phyloP scores from a whole-genome alignment of 768 basidiomycete genomes.

The Cystobasidium onofrii region DNA sequence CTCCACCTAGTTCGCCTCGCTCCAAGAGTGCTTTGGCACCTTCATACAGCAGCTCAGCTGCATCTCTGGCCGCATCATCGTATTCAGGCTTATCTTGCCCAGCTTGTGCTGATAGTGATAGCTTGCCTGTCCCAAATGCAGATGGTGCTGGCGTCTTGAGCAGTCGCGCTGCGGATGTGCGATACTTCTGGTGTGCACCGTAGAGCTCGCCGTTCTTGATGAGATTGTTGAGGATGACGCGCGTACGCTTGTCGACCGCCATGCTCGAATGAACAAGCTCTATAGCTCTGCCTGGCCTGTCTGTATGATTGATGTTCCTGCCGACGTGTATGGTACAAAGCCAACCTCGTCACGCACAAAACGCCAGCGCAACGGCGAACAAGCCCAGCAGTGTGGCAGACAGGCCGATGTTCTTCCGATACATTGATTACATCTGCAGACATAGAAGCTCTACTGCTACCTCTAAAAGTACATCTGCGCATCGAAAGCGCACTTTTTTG shows the following conservation, averaged over 20 bases:
- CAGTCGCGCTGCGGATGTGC: conserved; percentile 32
- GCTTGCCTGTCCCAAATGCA: conserved; percentile 23
- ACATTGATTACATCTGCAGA: not conserved
- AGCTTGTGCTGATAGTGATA: not conserved
- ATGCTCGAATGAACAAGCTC: not conserved
- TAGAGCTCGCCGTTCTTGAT: conserved; percentile 26
- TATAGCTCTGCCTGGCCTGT: not conserved
- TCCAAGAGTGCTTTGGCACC: conserved; percentile 80
- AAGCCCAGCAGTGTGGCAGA: too few species aligned
- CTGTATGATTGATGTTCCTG: too few species aligned
- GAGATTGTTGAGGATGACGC: conserved; percentile 25
- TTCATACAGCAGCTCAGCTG: conserved; percentile 88
- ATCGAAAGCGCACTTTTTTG: not conserved
- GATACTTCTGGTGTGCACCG: conserved; percentile 32
- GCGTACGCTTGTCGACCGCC: conserved; percentile 13
- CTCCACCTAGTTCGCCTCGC: conserved; percentile 76
- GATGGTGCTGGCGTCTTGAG: conserved; percentile 31
- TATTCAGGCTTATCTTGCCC: conserved; percentile 21
- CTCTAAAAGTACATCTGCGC: not conserved
- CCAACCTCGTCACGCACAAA: too few species aligned
- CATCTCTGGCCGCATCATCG: conserved; percentile 64
- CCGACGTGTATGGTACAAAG: too few species aligned
- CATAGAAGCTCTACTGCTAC: not conserved
- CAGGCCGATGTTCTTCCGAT: too few species aligned
- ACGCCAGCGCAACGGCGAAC: too few species aligned